phyloP scores from a whole-genome alignment of 495 filamentous ascomycete species.

The Friedmanniomyces simplex region DNA sequence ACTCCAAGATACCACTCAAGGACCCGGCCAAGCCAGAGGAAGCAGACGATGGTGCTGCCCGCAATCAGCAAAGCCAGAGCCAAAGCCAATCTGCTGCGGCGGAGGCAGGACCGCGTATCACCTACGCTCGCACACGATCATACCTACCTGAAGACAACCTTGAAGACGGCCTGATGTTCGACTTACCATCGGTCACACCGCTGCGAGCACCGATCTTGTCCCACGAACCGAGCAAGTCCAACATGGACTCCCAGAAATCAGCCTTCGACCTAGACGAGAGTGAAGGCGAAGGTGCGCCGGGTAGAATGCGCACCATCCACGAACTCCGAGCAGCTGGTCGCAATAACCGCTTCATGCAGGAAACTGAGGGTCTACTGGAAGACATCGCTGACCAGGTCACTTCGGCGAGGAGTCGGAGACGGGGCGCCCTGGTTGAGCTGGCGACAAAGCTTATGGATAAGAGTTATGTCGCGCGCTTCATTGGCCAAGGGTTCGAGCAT shows the following conservation, averaged over 20 bases:
- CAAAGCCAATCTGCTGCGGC: slow-evolving; percentile 1
- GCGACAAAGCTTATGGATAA: slow-evolving; percentile 48
- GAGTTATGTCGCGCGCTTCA: slow-evolving; percentile 61
- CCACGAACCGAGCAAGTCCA: slow-evolving; percentile 8
- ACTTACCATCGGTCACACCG: slow-evolving; percentile 16
- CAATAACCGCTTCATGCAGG: slow-evolving; percentile 69
- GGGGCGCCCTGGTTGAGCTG: slow-evolving; percentile 50
- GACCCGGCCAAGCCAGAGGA: neutral
- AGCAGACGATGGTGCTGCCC: neutral
- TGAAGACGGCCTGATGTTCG: slow-evolving; percentile 21
- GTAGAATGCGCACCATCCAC: slow-evolving; percentile 68
- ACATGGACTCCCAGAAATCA: slow-evolving; percentile 5
- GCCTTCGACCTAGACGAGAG: slow-evolving; percentile 23
- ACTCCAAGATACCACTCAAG: neutral
- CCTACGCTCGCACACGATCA: slow-evolving; percentile 54
- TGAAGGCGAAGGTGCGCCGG: slow-evolving; percentile 38
- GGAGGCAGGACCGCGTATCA: slow-evolving; percentile 38
- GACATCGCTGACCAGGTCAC: slow-evolving; percentile 55
- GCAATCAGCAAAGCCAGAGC: slow-evolving; percentile 6
- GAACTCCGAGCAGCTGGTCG: slow-evolving; percentile 80
- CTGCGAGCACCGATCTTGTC: neutral
- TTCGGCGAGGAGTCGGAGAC: slow-evolving; percentile 39
- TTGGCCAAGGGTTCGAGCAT: slow-evolving; percentile 59
- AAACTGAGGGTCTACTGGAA: slow-evolving; percentile 72
- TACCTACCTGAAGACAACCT: slow-evolving; percentile 42